Base-by-base conservation (phyloP, 2,329 filamentous ascomycete species). In the Phaeoacremonium minimum region DNA sequence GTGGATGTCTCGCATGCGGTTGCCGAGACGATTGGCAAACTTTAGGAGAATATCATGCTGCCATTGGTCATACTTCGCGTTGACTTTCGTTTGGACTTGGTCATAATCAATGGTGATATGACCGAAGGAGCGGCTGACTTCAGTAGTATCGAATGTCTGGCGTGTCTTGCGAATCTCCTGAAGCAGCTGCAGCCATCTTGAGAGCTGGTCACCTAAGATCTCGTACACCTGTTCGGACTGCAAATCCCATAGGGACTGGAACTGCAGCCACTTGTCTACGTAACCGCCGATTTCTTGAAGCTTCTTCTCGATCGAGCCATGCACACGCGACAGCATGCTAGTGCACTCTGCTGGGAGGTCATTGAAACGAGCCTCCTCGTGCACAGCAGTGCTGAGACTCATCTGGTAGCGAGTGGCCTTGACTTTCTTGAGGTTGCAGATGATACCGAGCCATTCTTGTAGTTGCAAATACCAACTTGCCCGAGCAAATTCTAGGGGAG, bases 31-130 rank as follows among this genome's bases (percentile, higher is more conserved):
- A 38, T 77, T 76, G 26, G 89, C 93, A 61, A 98, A 99, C 57
- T 95, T 95, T 49, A 86, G 78, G 26, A 97, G 72, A 37, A 98
- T 95, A 47, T 99, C 93, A 51, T 96, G 88, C 60, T 99, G 93
- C 93, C 94, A 98, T 60, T 97, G 91, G 56, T 99, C 94, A 57
- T 98, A 99, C 60, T 97, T 98, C 51, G 89, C 88, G 53, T 97
- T 98, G 60, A 99, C 93, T 63, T 95, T 96, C 39, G 91, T 88
- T 62, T 98, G 94, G 0, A 98, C 93, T 61, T 98, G 94, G 52
- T 97, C 93, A 54, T 98, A 98, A 58, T 98, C 91, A 53, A 99
- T 89, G 4, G 85, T 88, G 36, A 97, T 81, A 60, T 95, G 91
- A 5, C 93, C 93, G 56, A 99, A 98, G 2, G 85, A 85, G 28